Conservation (phyloP, 83 land plant species). For the Thuja plicata region DNA sequence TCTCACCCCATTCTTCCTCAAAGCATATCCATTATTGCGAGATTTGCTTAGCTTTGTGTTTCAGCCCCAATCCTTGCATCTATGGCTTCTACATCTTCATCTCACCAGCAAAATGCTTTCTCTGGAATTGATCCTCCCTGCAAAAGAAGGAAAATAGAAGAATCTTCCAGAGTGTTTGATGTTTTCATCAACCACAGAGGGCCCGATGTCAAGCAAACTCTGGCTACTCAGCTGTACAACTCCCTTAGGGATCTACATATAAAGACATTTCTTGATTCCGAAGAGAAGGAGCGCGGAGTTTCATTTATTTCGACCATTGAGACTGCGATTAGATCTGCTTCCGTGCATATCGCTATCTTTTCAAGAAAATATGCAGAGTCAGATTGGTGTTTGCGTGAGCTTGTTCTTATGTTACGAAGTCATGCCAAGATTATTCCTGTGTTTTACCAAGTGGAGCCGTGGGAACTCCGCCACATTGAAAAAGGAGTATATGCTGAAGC, state of each 20-base stretch:
- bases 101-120: background rate
- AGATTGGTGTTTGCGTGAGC: background rate
- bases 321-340: background rate
- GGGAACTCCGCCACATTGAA: background rate
- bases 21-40: no score
- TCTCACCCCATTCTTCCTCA: no score
- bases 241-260: background rate
- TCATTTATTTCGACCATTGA: background rate
- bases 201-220: background rate
- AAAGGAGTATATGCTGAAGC: background rate
- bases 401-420: background rate
- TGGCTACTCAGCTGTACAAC: background rate
- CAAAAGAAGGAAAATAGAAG: background rate
- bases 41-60: background rate
- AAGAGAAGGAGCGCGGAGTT: background rate
- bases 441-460: background rate
- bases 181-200: constrained; percentile 5
- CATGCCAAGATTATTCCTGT: background rate
- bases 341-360: background rate
- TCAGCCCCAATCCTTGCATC: no score
- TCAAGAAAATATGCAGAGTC: background rate
- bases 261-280: background rate
- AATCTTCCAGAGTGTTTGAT: background rate
- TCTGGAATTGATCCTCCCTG: background rate
- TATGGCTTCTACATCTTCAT: background rate